A percentile compares a stretch with the other conserved stretches of the same genome.
Evolutionary conservation across 495 filamentous ascomycete species (phyloP).

Genomic region (Amniculicola lignicola): DNA sequence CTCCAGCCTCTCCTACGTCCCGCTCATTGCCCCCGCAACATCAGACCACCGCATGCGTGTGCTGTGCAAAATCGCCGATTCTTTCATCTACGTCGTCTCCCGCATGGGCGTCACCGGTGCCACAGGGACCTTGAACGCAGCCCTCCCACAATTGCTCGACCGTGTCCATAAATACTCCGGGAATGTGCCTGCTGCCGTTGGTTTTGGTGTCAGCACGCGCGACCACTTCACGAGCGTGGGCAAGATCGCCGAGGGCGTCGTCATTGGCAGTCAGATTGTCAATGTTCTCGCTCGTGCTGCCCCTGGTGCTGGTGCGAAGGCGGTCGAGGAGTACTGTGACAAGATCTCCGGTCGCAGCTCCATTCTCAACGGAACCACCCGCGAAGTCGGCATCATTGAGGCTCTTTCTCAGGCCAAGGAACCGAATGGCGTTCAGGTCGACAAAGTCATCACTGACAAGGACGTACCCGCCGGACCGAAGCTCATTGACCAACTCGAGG

Average conservation of each 20-base stretch:
- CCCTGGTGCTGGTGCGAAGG: constrained; percentile 65
- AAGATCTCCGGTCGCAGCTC: constrained; percentile 60
- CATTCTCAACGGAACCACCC: constrained; percentile 43
- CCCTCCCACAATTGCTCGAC: constrained; percentile 73
- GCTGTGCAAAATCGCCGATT: constrained; percentile 94
- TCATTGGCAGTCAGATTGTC: constrained; percentile 95
- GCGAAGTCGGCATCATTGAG: constrained; percentile 64
- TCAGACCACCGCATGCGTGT: constrained; percentile 91
- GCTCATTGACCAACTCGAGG: constrained; percentile 68
- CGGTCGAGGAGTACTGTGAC: constrained; percentile 81
- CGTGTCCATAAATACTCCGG: constrained; percentile 92
- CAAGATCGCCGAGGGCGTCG: constrained; percentile 84
- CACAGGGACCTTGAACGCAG: constrained; percentile 71
- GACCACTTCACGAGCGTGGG: constrained; percentile 89
- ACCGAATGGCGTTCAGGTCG: constrained; percentile 54
- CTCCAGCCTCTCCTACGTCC: constrained; percentile 81
- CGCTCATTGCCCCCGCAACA: constrained; percentile 89
- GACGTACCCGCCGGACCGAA: constrained; percentile 59
- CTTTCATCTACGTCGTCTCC: constrained; percentile 98
- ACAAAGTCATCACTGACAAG: constrained; percentile 60
- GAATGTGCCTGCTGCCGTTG: constrained; percentile 82
- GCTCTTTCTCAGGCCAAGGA: constrained; percentile 55
- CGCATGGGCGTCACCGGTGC: constrained; percentile 96
- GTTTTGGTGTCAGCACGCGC: constrained; percentile 92
- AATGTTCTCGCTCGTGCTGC: constrained; percentile 70